Base-by-base conservation (phyloP, 176 grass and related monocot genomes). In the Urochloa ruziziensis region DNA sequence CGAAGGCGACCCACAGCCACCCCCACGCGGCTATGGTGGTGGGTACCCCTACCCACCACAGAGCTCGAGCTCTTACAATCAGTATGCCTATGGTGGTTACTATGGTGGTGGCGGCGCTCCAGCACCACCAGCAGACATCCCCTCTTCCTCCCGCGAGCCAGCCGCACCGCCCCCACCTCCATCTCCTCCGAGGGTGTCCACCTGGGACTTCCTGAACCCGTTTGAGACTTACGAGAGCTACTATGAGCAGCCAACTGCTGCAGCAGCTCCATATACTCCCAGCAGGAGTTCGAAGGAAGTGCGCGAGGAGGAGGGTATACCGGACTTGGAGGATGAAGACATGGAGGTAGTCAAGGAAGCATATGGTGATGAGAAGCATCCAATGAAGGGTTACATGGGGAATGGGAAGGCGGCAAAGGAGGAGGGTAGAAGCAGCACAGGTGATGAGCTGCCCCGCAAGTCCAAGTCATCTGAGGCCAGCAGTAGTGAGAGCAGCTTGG, bases 281-380 rank as follows among this genome's bases (percentile, higher is more conserved):
- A 88, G 96, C 80, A 82, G 96, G 71, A 99, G 91, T 80, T 99
- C 78, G 7, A 96, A 90, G 74, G 93, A 96, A 36, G 85, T 99
- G 47, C 90, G 97, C 0, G 97, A 99, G 80, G 97, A 96, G 82
- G 97, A 99, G 82, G 97, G 97, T 24, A 99, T 99, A 37, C 97
- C 97, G 18, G 97, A 99, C 68, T 87, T 99, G 80, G 97, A 98
- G 85, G 92, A 95, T 5, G 96, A 98, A 53, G 86, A 92, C 52
- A 90, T 67, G 48, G 97, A 92, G 85, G 85, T 99, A 32, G 93
- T 99, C 42, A 99, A 96, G 84, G 91, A 88, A 80, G 91, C 91
- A 35, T 95, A 95, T 66, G 89, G 89, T 13, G 91, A 96, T 61
- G 62, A 80, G 60, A 99, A 96, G 62, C 82, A 76, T 60, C 33